phyloP scores from a whole-genome alignment of 768 basidiomycete genomes.

The Rhodotorula babjevae region DNA sequence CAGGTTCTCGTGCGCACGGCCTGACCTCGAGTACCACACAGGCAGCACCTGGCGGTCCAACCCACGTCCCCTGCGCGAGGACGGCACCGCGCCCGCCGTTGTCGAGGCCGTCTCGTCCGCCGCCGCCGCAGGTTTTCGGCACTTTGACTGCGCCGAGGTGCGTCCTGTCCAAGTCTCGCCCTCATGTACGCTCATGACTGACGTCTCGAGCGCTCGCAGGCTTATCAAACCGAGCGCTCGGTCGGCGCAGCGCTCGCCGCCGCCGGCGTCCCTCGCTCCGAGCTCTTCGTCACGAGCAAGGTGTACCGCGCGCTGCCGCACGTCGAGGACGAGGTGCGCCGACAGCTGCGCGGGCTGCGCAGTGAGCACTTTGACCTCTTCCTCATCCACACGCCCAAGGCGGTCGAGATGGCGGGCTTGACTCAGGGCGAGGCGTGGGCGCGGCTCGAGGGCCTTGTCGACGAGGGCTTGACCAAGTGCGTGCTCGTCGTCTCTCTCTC shows the following conservation, averaged over 20 bases:
- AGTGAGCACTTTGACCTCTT: not conserved
- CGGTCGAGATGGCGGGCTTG: not conserved
- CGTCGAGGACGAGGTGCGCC: not conserved
- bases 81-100: not conserved
- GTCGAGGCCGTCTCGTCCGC: not conserved
- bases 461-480: not conserved
- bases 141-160: no score
- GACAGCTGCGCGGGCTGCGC: not conserved
- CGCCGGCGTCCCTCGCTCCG: not conserved
- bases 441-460: not conserved
- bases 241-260: not conserved
- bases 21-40: not conserved
- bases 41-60: slow-evolving; percentile 1
- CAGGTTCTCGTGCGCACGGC: no score
- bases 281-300: not conserved
- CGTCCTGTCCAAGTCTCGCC: no score
- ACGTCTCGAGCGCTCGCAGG: not conserved
- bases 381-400: slow-evolving; percentile 4
- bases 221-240: not conserved
- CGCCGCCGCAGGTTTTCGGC: not conserved
- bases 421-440: not conserved
- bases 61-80: not conserved
- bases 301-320: not conserved
- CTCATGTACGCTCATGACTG: no score
- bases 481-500: not conserved